Evolutionary conservation across 371 early-diverging fungal genomes (phyloP), one percentile per base, ranked within the genome.

Genomic region (Mucor saturninus): DNA sequence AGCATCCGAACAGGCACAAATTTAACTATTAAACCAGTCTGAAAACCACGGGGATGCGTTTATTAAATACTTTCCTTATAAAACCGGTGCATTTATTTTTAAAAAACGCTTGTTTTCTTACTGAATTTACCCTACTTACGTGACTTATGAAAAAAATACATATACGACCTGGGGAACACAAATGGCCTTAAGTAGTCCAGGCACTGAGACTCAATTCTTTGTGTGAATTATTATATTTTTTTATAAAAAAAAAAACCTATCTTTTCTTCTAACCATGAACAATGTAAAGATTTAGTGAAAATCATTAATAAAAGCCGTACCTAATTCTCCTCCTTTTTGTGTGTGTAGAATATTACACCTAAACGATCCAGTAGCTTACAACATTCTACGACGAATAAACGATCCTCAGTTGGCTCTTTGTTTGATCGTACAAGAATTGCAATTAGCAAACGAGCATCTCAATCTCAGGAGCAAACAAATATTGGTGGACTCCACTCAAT

Each of bases 291-390:
- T 21, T 21, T 21, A 21, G 21, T 21, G 21, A 21, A 21, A 21
- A 21, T 21, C 21, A 21, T 21, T 21, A 21, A 21, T 21, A 1
- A 21, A 21, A 21, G 21, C 0, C 43, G 11, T 15, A 11, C 43
- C 35, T 35, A 35, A 35, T 43, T 43, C 10, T 15, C 14, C 14
- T n/a, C 43, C 14, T 21, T 21, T 21, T 21, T 21, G 0, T 21
- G 21, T 43, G 15, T 14, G n/a, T 46, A 46, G 31, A 40, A 39
- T 38, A 56, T 13, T 9, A 56, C 61, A 48, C 61, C 66, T 15
- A 67, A 56, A 48, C 61, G 67, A 56, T 39, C 57, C 11, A 67
- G 61, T n/a, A 67, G 67, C 11, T 52, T 67, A 52, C 49, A 54
- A n/a, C 40, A 45, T 31, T n/a, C 49, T n/a, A 29, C 15, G 4